Base-by-base conservation (phyloP, 1,139 yeast genomes). In the Geotrichum reessii region DNA sequence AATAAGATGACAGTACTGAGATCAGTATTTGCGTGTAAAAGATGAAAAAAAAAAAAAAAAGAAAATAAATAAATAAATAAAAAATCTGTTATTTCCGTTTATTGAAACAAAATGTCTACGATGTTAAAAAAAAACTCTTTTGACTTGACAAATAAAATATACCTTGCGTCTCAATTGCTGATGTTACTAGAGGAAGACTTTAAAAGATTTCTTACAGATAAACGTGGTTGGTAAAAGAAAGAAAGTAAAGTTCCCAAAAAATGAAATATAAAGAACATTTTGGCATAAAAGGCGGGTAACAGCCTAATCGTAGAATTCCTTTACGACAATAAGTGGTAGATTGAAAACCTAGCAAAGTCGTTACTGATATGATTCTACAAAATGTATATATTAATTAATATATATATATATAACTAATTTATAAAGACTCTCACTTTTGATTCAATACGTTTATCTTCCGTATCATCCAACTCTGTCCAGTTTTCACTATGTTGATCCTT, bases 401-500 rank as follows among this genome's bases (percentile, higher is more conserved):
- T 3, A 44, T 19, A 14, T 21, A 21, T 12, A 9, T 21, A 8
- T 7, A 49, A 11, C 28, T 51, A 25, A 6, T n/a, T 17, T 51
- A 25, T 3, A 3, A 37, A 5, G 1, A 19, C 21, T 4, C 1
- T 37, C 17, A 37, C 44, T n/a, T 37, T 17, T 4, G 44, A 37
- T 8, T 17, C 44, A 8, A 37, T 37, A 8, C 21, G 44, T 7
- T 7, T 14, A 9, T 17, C n/a, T 7, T 37, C 44, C 3, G 44
- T 5, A 19, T 37, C 21, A n/a, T 52, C 12, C 5, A 37, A 19
- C 8, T 37, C 44, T 37, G n/a, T 37, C 61, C 61, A 59, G 47
- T 59, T 53, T 8, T 28, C 21, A 37, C 61, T 59, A 6, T 24
- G 55, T 37, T 17, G 42, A 40, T 44, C 51, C 25, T 40, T 21